These are phyloP conservation scores for Mangifera indica DNA, from an alignment of 345 rosid species.

Conservation along the genomic window DNA sequence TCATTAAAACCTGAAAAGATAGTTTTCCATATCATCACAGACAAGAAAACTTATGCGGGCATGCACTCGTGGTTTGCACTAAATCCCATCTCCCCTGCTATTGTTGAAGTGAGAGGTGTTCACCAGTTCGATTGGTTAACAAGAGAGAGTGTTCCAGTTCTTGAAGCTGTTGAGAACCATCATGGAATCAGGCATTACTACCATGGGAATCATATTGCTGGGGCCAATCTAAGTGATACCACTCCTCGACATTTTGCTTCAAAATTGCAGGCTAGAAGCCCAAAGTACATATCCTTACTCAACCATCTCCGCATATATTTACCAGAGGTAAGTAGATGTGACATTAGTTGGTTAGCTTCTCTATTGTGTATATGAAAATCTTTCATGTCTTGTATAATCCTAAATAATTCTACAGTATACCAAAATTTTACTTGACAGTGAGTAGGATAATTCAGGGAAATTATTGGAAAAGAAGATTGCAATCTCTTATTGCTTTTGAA, in stretches of 20 bases:
- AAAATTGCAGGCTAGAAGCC: constrained; percentile 96
- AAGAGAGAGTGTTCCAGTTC: constrained; percentile 97
- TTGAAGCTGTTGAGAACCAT: constrained; percentile 95
- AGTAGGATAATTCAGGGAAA: neutral
- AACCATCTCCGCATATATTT: constrained; percentile 96
- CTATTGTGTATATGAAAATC: neutral
- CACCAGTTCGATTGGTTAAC: constrained; percentile 99
- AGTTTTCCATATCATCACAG: constrained; percentile 95
- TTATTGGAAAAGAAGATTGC: constrained; percentile 1
- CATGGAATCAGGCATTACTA: constrained; percentile 81
- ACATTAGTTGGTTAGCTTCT: neutral
- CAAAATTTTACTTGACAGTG: neutral
- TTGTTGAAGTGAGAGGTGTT: constrained; percentile 89
- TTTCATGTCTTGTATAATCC: constrained; percentile 11
- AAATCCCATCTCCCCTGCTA: constrained; percentile 81
- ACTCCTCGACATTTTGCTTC: constrained; percentile 94
- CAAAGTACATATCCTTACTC: constrained; percentile 97
- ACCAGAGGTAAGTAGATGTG: constrained; percentile 73
- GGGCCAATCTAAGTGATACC: constrained; percentile 75
- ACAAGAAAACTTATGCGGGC: constrained; percentile 97
- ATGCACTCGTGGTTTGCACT: constrained; percentile 99
- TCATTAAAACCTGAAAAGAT: constrained; percentile 85
- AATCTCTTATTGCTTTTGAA: neutral
- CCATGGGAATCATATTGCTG: constrained; percentile 93
- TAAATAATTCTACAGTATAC: neutral